Base-by-base conservation (phyloP, 192 early-diverging fungal genomes). In the Funneliformis geosporum region DNA sequence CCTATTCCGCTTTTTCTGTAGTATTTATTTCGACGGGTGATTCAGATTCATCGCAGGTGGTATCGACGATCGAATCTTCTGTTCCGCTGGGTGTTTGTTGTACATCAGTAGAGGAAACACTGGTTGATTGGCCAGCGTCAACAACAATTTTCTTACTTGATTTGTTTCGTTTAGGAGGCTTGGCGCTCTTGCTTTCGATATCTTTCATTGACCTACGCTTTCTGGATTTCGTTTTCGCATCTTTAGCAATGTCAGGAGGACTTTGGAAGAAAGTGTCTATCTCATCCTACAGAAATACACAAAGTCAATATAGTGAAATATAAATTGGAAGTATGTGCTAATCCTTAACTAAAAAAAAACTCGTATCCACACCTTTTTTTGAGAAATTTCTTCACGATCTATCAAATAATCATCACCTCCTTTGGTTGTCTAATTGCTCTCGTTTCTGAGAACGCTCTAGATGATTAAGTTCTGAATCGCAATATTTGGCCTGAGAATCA, bases 81-180 rank as follows among this genome's bases (percentile, higher is more conserved):
- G 47, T 16, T 16, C 47, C 2, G 14, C 47, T 16, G 14, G 47
- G 2, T 50, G 47, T 50, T 16, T 16, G 6, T 50, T 50, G 47
- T 50, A 16, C 14, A 50, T 50, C 14, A 1, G 14, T 50, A 16
- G 47, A 50, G 47, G 12, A 12, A 50, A 16, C 62, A 64, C 62
- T 6, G 25, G 62, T 27, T 65, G 62, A 65, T 65, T 66, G 27
- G 4, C 11, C 64, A 8, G 8, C 8, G 8, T 66, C 64, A 66
- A 66, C 8, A 33, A 66, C 9, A 66, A 66, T 66, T 0, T 66
- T 66, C 33, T 27, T 65, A 27, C 25, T 27, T 65, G 62, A 65
- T 65, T 66, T 66, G 27, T 66, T 66, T 66, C 27, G 8, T 66
- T 66, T n/a, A n/a, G n/a, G n/a, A n/a, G n/a, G n/a, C n/a, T n/a